Conservation (phyloP, 2,329 filamentous ascomycete species). For the Hymenoscyphus infarciens region DNA sequence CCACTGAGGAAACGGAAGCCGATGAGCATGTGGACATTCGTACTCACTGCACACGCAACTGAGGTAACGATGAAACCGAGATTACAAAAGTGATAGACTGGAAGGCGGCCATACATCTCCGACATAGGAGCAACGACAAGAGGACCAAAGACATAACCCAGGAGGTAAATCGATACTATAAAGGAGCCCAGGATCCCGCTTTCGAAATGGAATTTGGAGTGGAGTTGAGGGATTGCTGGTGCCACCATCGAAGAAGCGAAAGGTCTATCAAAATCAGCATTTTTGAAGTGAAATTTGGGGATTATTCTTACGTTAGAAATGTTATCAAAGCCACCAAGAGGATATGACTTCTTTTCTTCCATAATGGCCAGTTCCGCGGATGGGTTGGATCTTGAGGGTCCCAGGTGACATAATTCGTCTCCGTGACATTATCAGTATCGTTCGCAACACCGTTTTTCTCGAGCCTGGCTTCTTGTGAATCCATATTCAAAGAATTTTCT, state of each 20-base stretch:
- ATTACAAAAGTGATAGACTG: constrained; percentile 50
- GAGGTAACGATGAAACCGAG: constrained; percentile 48
- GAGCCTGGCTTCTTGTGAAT: constrained; percentile 1
- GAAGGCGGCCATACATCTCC: constrained; percentile 55
- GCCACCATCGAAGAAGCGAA: constrained; percentile 3
- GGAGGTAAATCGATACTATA: constrained; percentile 5
- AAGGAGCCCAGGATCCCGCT: background rate
- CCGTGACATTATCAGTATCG: background rate
- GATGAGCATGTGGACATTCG: constrained; percentile 46
- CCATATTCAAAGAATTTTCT: background rate
- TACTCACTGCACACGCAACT: constrained; percentile 50
- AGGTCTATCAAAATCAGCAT: constrained; percentile 2
- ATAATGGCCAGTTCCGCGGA: background rate
- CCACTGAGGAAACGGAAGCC: constrained; percentile 58
- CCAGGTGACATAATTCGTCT: background rate
- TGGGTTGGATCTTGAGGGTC: background rate
- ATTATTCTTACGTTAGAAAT: background rate
- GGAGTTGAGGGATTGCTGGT: background rate
- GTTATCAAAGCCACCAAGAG: background rate
- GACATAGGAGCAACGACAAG: constrained; percentile 46
- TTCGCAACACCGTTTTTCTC: background rate
- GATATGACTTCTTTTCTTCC: constrained; percentile 5
- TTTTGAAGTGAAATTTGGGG: background rate
- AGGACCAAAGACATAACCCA: constrained; percentile 28
- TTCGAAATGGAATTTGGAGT: background rate